These are phyloP conservation scores for Lactarius evosmus DNA, from an alignment of 768 basidiomycete genomes.

Conservation along the genomic window DNA sequence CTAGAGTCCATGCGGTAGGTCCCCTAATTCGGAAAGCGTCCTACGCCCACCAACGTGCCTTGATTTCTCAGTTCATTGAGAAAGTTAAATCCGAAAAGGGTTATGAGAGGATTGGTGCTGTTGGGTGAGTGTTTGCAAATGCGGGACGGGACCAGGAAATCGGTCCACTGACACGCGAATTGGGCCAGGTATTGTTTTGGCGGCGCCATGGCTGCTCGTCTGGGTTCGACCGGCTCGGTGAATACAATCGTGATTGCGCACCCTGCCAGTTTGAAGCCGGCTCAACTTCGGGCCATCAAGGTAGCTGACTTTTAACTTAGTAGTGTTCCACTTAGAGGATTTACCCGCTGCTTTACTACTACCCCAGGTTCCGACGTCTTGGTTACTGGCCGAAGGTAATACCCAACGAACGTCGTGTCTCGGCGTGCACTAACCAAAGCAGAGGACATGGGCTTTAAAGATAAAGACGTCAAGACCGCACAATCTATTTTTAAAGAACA, in stretches of 20 bases:
- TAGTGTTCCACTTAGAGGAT: conserved; percentile 23
- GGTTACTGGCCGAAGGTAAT: conserved; percentile 41
- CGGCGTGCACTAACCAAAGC: neutral
- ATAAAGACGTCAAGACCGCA: conserved; percentile 30
- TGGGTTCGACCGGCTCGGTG: conserved; percentile 35
- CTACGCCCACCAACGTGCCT: neutral
- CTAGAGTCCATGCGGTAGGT: conserved; percentile 31
- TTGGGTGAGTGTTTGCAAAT: conserved; percentile 37
- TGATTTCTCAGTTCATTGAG: conserved; percentile 36
- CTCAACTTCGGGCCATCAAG: conserved; percentile 39
- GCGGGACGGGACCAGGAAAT: neutral
- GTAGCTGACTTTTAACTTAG: conserved; percentile 21
- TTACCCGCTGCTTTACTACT: conserved; percentile 18
- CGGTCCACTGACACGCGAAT: neutral
- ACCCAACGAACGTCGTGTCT: neutral
- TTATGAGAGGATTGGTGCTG: conserved; percentile 42
- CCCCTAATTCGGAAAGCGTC: neutral
- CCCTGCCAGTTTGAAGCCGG: conserved; percentile 36
- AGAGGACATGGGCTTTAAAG: conserved; percentile 39
- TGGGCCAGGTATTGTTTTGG: conserved; percentile 40
- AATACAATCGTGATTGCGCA: conserved; percentile 43
- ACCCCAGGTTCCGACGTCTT: conserved; percentile 29
- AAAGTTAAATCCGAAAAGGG: conserved; percentile 39
- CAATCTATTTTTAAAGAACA: conserved; percentile 36
- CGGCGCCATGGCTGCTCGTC: conserved; percentile 33